Evolutionary conservation across 306 rosid genomes (phyloP).

Genomic region (Cucumis cinereus): DNA sequence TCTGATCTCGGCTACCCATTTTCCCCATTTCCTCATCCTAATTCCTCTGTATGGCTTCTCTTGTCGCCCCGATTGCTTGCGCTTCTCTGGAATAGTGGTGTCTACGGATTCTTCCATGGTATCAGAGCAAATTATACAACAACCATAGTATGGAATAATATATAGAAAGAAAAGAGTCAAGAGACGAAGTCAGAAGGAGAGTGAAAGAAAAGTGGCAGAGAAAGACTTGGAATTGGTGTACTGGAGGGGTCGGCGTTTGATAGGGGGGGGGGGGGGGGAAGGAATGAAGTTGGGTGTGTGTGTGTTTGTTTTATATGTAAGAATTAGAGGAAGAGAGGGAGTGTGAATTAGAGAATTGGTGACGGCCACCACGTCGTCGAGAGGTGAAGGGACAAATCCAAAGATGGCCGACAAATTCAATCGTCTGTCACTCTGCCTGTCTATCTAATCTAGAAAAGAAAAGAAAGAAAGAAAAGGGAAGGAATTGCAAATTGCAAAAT

Average conservation of each 20-base stretch:
- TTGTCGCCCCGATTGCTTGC: conserved; percentile 14
- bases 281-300: neutral
- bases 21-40: conserved; percentile 79
- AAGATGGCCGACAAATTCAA: conserved; percentile 84
- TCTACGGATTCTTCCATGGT: neutral
- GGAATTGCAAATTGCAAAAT: neutral
- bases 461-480: neutral
- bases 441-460: neutral
- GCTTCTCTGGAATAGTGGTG: conserved; percentile 13
- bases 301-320: neutral
- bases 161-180: no score
- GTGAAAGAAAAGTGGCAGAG: neutral
- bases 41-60: conserved; percentile 53
- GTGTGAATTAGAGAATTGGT: neutral
- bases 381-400: conserved; percentile 42
- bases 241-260: neutral
- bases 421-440: conserved; percentile 21
- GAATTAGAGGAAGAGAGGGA: neutral
- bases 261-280: neutral
- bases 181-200: neutral
- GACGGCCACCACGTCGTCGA: conserved; percentile 63
- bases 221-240: neutral
- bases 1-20: conserved; percentile 72
- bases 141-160: no score
- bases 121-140: neutral